Evolutionary conservation across 192 early-diverging fungal species (phyloP).

Genomic region (Linnemannia exigua): DNA sequence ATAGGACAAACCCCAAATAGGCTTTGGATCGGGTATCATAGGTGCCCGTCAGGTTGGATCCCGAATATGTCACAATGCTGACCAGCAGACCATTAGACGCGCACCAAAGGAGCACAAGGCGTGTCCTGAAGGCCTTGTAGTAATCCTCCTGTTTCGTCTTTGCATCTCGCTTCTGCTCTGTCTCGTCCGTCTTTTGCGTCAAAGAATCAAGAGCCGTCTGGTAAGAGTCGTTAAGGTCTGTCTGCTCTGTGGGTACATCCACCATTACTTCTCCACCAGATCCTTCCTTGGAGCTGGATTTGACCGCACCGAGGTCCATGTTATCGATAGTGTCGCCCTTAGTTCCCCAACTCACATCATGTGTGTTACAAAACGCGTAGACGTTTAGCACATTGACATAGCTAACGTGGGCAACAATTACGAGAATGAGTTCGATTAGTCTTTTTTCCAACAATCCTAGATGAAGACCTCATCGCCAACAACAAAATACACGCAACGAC

Average conservation of each 20-base stretch:
- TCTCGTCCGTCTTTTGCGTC: constrained; percentile 57
- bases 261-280: constrained; percentile 81
- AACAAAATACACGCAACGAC: background rate
- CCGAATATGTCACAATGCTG: constrained; percentile 71
- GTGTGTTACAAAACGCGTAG: constrained; percentile 72
- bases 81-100: constrained; percentile 82
- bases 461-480: constrained; percentile 1
- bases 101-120: constrained; percentile 82
- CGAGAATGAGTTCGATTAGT: background rate
- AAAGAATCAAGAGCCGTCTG: constrained; percentile 78
- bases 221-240: constrained; percentile 87
- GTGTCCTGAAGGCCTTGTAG: constrained; percentile 86
- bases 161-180: constrained; percentile 70
- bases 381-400: constrained; percentile 89
- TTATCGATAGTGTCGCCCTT: constrained; percentile 86
- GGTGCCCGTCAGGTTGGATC: constrained; percentile 36
- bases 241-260: constrained; percentile 80
- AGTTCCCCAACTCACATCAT: constrained; percentile 88
- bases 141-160: constrained; percentile 87
- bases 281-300: constrained; percentile 76
- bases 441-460: background rate
- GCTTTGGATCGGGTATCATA: constrained; percentile 54
- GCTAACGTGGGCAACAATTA: constrained; percentile 59
- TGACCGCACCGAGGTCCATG: constrained; percentile 85
- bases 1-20: constrained; percentile 81